Base-by-base conservation (phyloP, 2,329 filamentous ascomycete genomes). In the Aspergillus sergii region DNA sequence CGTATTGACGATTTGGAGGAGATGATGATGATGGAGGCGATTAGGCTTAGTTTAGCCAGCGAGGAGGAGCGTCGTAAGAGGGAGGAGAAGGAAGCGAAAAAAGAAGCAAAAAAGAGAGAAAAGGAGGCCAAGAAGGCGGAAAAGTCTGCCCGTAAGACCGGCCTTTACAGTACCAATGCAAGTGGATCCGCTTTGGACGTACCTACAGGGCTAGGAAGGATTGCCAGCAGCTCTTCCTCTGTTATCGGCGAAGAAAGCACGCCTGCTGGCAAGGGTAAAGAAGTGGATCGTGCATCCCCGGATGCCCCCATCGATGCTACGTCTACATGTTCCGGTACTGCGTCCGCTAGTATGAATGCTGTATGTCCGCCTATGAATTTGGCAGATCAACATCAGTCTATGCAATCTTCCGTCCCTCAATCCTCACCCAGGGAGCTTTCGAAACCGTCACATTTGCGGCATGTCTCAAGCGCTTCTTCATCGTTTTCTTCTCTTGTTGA, bases 21-120 rank as follows among this genome's bases (percentile, higher is more conserved):
- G 56, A 91, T 99, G 83, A 99, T 99, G 95, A 93, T 98, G 83
- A 93, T 95, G 84, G 95, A 99, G 76, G 95, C 95, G 0, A 96
- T 99, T 55, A 86, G 95, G 45, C 78, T 97, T 34, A 97, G 93
- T 55, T 82, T 99, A n/a, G 93, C 91, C 0, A 90, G 92, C 1
- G 95, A 99, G 75, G 94, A 98, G 72, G 94, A 98, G 48, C 87
- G 94, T n/a, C 91, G 93, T 69, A 90, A 87, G 54, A 95, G 92
- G 72, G 89, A 91, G 56, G 92, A 95, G 57, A 94, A 94, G 74
- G 91, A 93, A 63, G 85, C 86, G 0, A 86, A 85, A 30, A 97
- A 96, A 73, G 91, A 94, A 63, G 89, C 90, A 1, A 97, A 96
- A 81, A 93, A 90, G 71, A 87, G 88, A 60, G 91, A 93, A 64